Evolutionary conservation across 768 basidiomycete species (phyloP).

Genomic region (Leccinum olivaceopallidum): DNA sequence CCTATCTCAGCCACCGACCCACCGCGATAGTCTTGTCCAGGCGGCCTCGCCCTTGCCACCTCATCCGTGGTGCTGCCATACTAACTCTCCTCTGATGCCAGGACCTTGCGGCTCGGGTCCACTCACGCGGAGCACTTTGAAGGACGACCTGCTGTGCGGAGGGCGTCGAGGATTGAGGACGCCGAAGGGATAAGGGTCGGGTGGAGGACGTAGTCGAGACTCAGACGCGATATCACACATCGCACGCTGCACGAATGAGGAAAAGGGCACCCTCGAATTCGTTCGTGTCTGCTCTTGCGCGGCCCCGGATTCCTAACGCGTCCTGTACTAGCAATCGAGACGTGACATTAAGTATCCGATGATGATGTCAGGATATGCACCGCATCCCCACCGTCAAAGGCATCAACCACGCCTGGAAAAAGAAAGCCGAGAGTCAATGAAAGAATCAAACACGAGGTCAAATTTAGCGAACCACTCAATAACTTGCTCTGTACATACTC

Average conservation of each 20-base stretch:
- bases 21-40: too few relatives aligned
- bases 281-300: neutral
- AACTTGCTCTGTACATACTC: too few relatives aligned
- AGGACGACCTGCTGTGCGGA: slow-evolving; percentile 35
- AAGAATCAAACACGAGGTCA: too few relatives aligned
- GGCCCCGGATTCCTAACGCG: too few relatives aligned
- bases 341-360: too few relatives aligned
- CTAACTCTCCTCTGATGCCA: slow-evolving; percentile 27
- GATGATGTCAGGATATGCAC: neutral
- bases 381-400: too few relatives aligned
- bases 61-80: slow-evolving; percentile 1
- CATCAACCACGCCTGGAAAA: too few relatives aligned
- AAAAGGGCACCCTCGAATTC: neutral
- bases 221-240: too few relatives aligned
- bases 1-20: too few relatives aligned
- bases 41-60: too few relatives aligned
- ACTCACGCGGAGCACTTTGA: slow-evolving; percentile 20
- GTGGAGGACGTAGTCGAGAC: slow-evolving; percentile 17
- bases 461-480: too few relatives aligned
- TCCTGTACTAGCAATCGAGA: neutral
- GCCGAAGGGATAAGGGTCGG: slow-evolving; percentile 33
- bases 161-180: slow-evolving; percentile 35
- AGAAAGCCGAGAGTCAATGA: too few relatives aligned
- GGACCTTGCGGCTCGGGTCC: slow-evolving; percentile 28
- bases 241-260: neutral